Base-by-base conservation (phyloP, 2,329 filamentous ascomycete genomes). In the Zymoseptoria brevis region DNA sequence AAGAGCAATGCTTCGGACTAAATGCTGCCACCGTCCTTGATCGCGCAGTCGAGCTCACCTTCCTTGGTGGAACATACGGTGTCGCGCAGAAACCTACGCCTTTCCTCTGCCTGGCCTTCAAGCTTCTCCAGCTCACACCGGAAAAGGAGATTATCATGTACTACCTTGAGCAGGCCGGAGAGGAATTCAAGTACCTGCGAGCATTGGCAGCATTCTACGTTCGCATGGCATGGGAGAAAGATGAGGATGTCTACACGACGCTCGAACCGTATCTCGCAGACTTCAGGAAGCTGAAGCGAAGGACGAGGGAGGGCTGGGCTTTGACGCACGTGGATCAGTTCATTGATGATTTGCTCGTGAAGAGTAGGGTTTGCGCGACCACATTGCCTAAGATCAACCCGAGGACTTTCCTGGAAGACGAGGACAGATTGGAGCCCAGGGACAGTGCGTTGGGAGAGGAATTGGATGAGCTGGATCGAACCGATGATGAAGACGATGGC, bases 1-100 rank as follows among this genome's bases (percentile, higher is more conserved):
- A 96, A 75, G 94, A 97, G 76, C 92, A 96, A 77, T 96, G 94
- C 74, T 99, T 97, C 76, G 94, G 89, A 50, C 81, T 99, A 65
- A 99, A 97, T 77, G 83, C 83, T 3, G 85, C 85, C 1, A 87
- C 84, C 0, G 74, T 99, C 5, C 87, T 96, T 68, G 90, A 96
- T 76, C 89, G 94, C 64, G 92, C 95, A 0, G 88, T 90, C 24
- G 88, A 93, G 67, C 83, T 99, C 53, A 82, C 79, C 54, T 94
- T 88, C 74, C 83, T 99, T 58, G 94, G 92, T 63, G 94, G 94
- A 66, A 96, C 91, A 4, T 90, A 90, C 69, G 91, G 92, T 56
- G 83, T 85, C 19, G 82, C 86, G 53, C 93, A 96, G 74, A 89
- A 89, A 68, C 93, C 94, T 0, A 90, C 90, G 1, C 89, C 94